These are phyloP conservation scores for Diplodia sapinea DNA, from an alignment of 2,329 filamentous ascomycete species.

Conservation along the genomic window DNA sequence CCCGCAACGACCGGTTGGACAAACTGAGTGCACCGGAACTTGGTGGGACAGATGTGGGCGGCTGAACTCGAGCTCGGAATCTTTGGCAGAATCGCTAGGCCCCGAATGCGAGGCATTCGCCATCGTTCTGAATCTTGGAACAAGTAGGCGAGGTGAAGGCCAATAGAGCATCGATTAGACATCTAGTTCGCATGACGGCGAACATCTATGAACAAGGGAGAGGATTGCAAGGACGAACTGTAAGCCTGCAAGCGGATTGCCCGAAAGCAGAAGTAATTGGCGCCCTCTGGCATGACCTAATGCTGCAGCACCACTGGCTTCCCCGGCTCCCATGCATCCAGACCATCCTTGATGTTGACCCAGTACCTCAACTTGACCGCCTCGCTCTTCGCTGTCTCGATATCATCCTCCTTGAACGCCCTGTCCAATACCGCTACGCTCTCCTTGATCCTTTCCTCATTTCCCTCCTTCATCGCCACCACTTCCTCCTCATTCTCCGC, in stretches of 20 bases:
- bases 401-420: conserved; percentile 70
- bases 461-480: conserved; percentile 64
- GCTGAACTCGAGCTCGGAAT: background rate
- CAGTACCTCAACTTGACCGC: conserved; percentile 84
- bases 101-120: background rate
- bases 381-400: conserved; percentile 71
- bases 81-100: background rate
- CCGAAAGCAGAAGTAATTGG: background rate
- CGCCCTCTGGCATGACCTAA: conserved; percentile 40
- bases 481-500: conserved; percentile 67
- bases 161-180: background rate
- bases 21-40: background rate
- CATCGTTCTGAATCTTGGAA: background rate
- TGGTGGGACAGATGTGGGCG: background rate
- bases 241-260: too few relatives aligned
- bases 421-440: conserved; percentile 68
- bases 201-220: background rate
- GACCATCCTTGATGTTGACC: conserved; percentile 81
- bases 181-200: background rate
- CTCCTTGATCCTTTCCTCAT: conserved; percentile 68
- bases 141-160: background rate
- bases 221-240: background rate
- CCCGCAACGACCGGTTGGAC: background rate
- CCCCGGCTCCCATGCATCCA: conserved; percentile 84
- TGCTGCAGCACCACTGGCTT: conserved; percentile 64